Percentiles rank a stretch among this genome's conserved stretches.
phyloP scores from a whole-genome alignment of 441 rosid species.

The Brassica balearica region DNA sequence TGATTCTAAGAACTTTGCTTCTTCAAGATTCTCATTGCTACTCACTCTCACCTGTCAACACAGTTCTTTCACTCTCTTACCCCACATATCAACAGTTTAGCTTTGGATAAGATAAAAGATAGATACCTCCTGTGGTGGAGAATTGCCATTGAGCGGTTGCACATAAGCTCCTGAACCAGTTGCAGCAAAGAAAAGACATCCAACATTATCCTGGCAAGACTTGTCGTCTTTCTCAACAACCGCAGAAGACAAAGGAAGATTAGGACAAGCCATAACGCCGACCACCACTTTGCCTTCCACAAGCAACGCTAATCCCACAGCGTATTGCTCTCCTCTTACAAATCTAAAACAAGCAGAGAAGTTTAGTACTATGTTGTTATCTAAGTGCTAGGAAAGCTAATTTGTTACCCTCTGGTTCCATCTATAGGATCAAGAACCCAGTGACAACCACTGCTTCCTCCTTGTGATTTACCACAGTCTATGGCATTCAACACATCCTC shows the following conservation, averaged over 20 bases:
- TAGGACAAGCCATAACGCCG: slow-evolving; percentile 94
- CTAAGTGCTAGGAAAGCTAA: too few species aligned
- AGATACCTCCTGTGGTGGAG: slow-evolving; percentile 56
- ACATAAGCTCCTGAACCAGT: slow-evolving; percentile 75
- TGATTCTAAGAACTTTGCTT: slow-evolving; percentile 91
- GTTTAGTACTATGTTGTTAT: neutral
- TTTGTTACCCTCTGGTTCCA: slow-evolving; percentile 88
- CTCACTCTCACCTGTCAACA: slow-evolving; percentile 73
- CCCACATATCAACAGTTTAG: slow-evolving; percentile 17
- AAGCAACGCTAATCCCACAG: slow-evolving; percentile 90
- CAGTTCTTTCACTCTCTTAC: slow-evolving; percentile 25
- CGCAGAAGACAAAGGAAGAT: slow-evolving; percentile 69
- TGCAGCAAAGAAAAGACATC: slow-evolving; percentile 88
- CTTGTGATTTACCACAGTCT: slow-evolving; percentile 86
- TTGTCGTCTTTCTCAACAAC: slow-evolving; percentile 37
- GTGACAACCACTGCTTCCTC: slow-evolving; percentile 82
- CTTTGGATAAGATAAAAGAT: slow-evolving; percentile 17
- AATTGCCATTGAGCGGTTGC: slow-evolving; percentile 75
- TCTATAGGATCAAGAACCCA: slow-evolving; percentile 99
- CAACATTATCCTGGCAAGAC: slow-evolving; percentile 52
- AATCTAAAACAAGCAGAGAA: slow-evolving; percentile 55
- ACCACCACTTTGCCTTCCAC: slow-evolving; percentile 91
- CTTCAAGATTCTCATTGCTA: slow-evolving; percentile 73
- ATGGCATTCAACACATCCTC: slow-evolving; percentile 80
- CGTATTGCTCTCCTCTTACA: slow-evolving; percentile 94